These are phyloP conservation scores for Aspergillus candidus DNA, from an alignment of 2,329 filamentous ascomycete species.

Conservation along the genomic window DNA sequence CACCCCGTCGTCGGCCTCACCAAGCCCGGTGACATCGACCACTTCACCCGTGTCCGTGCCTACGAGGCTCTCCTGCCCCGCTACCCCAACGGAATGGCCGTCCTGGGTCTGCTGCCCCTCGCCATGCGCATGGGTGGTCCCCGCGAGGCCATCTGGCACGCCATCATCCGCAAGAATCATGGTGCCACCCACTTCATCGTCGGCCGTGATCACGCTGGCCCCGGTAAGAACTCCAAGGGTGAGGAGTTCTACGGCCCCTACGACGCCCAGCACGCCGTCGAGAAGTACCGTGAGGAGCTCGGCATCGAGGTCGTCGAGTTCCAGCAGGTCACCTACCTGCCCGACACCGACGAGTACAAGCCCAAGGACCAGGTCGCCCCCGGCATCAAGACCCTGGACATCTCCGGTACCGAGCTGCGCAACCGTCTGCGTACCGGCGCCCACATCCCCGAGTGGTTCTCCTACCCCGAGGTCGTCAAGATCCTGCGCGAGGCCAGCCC, in stretches of 20 bases:
- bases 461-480: conserved; percentile 95
- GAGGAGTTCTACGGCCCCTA: conserved; percentile 98
- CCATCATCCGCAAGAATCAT: conserved; percentile 99
- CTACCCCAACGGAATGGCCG: conserved; percentile 99
- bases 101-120: conserved; percentile 85
- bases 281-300: conserved; percentile 93
- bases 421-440: conserved; percentile 83
- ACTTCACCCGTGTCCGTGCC: conserved; percentile 97
- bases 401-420: conserved; percentile 85
- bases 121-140: conserved; percentile 99
- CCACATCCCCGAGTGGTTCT: conserved; percentile 99
- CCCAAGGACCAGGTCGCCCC: conserved; percentile 83
- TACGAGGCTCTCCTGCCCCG: conserved; percentile 95
- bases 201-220: conserved; percentile 94
- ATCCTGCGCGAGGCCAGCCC: conserved; percentile 96
- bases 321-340: conserved; percentile 99
- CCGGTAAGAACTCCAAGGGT: conserved; percentile 96
- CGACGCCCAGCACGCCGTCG: conserved; percentile 90
- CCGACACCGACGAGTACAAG: conserved; percentile 92
- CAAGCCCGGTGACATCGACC: conserved; percentile 98
- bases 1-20: conserved; percentile 97
- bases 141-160: conserved; percentile 98
- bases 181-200: conserved; percentile 99
- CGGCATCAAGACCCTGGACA: conserved; percentile 80
- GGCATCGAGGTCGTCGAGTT: conserved; percentile 98